phyloP scores from a whole-genome alignment of 1,284 basidiomycete genomes.

The Spongiforma sp. region DNA sequence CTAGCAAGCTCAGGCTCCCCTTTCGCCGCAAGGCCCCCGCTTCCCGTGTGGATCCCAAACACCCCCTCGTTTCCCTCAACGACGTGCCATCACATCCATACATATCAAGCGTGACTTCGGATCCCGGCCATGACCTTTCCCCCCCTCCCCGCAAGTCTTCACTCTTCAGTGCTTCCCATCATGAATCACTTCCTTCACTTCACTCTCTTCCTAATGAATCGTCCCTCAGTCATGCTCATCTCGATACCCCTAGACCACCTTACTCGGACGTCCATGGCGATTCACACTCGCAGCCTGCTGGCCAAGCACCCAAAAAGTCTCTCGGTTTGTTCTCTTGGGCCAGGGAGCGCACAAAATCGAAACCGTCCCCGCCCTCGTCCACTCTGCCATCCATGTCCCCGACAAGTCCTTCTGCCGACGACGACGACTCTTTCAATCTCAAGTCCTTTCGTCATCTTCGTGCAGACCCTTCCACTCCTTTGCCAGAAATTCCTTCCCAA shows the following conservation, averaged over 20 bases:
- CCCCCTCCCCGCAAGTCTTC: constrained; percentile 60
- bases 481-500: constrained; percentile 35
- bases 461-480: constrained; percentile 36
- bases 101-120: constrained; percentile 41
- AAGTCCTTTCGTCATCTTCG: constrained; percentile 72
- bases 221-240: constrained; percentile 18
- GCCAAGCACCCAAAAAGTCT: constrained; percentile 38
- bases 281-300: constrained; percentile 15
- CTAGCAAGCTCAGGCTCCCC: constrained; percentile 47
- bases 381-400: constrained; percentile 24
- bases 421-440: constrained; percentile 59
- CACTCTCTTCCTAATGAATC: constrained; percentile 59
- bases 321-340: constrained; percentile 43
- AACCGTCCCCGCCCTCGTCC: constrained; percentile 36
- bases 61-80: constrained; percentile 26
- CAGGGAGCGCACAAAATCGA: constrained; percentile 49
- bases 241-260: constrained; percentile 34
- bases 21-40: constrained; percentile 32
- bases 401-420: constrained; percentile 20
- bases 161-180: constrained; percentile 59
- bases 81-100: constrained; percentile 26
- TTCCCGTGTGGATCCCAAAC: constrained; percentile 2
- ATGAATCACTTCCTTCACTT: constrained; percentile 55
- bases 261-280: constrained; percentile 27
- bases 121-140: constrained; percentile 42